Conservation (phyloP, 306 rosid genomes). For the Medicago ruthenica region DNA sequence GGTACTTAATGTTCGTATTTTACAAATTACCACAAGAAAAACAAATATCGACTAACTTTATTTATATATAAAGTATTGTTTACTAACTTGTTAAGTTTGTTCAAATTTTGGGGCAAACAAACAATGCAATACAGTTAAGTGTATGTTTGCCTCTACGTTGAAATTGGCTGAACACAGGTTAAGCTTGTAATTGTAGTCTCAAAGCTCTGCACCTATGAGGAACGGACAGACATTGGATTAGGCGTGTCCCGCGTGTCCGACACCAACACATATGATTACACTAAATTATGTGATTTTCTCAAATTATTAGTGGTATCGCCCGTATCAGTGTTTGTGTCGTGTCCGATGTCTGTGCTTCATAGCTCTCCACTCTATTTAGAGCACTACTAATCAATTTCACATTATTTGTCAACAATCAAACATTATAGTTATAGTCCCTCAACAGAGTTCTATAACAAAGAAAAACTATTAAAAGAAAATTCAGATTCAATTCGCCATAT, state of each 20-base stretch:
- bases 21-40: background rate
- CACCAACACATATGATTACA: too few species aligned
- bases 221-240: too few species aligned
- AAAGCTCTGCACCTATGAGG: background rate
- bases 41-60: background rate
- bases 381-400: background rate
- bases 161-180: background rate
- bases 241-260: too few species aligned
- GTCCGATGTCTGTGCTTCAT: too few species aligned
- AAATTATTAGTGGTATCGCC: too few species aligned
- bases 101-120: conserved; percentile 3
- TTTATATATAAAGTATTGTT: too few species aligned
- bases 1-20: conserved; percentile 48
- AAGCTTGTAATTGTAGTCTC: background rate
- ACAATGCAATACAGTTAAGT: background rate
- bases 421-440: background rate
- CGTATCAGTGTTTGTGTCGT: too few species aligned
- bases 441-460: background rate
- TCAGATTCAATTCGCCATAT: too few species aligned
- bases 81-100: background rate
- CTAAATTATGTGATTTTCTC: too few species aligned
- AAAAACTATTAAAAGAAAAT: background rate
- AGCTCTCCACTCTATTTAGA: background rate
- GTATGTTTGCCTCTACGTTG: background rate
- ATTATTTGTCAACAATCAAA: background rate